Base-by-base conservation (phyloP, 768 basidiomycete species). In the Phlebiopsis flavidoalba region DNA sequence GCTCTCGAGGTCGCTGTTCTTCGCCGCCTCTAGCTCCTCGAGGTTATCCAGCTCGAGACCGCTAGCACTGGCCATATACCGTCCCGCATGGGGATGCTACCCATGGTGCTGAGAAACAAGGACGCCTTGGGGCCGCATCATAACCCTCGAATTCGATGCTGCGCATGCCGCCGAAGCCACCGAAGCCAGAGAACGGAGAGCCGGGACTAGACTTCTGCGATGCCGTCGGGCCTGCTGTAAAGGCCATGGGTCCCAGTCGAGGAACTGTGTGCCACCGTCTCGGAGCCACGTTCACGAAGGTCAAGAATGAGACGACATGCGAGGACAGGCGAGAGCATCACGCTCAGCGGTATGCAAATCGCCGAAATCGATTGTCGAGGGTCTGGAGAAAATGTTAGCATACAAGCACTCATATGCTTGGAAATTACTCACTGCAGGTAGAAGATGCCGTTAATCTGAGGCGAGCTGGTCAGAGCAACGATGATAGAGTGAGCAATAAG, bases 281-380 rank as follows among this genome's bases (percentile, higher is more conserved):
- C 87, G 0, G 89, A 88, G 46, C 90, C 88, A 60, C 89, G 86
- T 69, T 92, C 87, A 26, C 88, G 88, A 62, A 92, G 82, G 70
- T 92, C 90, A 59, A 92, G 82, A 70, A 92, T 91, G 43, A 93
- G 79, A 60, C 90, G 86, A 70, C 89, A 91, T 5, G 90, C 90
- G 49, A 93, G 81, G 37, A 93, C 74, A 22, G 90, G 89, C 17
- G 84, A 86, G 68, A 93, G 79, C 89, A 92, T 91, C 17, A 92
- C 88, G 66, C 89, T 91, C 65, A 92, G 76, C 10, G 90, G 90
- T 65, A 92, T 92, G 66, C 89, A 89, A 68, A 92, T 86, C 17
- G 90, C 90, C 22, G 89, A 91, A 64, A 91, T 90, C 21, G 83
- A 87, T 72, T 90, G 89, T 59, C 86, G 88, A n/a, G 53, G 89